Evolutionary conservation across 73 alveolate species (phyloP).

Genomic region (Chromera velia): DNA sequence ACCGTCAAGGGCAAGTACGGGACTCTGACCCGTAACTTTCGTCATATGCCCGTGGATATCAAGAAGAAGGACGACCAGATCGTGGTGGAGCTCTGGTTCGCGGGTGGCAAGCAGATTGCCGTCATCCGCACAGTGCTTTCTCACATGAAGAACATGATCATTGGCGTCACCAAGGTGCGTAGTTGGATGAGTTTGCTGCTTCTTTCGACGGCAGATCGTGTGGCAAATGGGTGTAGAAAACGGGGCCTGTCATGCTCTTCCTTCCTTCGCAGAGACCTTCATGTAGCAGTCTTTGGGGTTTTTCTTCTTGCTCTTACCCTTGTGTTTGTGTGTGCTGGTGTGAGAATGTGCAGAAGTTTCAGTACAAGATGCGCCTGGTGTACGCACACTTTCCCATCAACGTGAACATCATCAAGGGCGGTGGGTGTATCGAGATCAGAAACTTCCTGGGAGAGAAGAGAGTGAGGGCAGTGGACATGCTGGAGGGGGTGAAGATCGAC

Average conservation of each 20-base stretch:
- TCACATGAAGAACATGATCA: conserved; percentile 36
- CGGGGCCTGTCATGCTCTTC: not conserved
- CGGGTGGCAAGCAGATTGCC: conserved; percentile 45
- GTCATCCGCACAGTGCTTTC: conserved; percentile 27
- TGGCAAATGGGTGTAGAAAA: too few relatives aligned
- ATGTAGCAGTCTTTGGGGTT: not conserved
- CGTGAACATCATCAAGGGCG: conserved; percentile 67
- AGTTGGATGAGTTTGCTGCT: not conserved
- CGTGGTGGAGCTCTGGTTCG: conserved; percentile 15
- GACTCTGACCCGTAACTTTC: conserved; percentile 25
- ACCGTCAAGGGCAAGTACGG: conserved; percentile 42
- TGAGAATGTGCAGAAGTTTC: conserved; percentile 70
- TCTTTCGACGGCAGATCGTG: not conserved
- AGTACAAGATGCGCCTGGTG: conserved; percentile 85
- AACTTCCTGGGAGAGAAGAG: conserved; percentile 86
- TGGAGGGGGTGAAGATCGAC: conserved; percentile 71
- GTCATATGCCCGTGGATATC: conserved; percentile 27
- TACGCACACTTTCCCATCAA: conserved; percentile 90
- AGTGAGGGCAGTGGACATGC: conserved; percentile 65
- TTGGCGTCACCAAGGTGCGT: not conserved
- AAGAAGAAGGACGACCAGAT: conserved; percentile 28
- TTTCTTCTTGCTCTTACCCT: not conserved
- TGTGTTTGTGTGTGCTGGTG: not conserved
- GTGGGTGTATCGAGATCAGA: conserved; percentile 70
- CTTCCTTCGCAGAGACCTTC: not conserved